Percentiles rank a stretch among this genome's conserved stretches.
Conservation (phyloP, 75 land plant species). For the Sequoia sempervirens region DNA sequence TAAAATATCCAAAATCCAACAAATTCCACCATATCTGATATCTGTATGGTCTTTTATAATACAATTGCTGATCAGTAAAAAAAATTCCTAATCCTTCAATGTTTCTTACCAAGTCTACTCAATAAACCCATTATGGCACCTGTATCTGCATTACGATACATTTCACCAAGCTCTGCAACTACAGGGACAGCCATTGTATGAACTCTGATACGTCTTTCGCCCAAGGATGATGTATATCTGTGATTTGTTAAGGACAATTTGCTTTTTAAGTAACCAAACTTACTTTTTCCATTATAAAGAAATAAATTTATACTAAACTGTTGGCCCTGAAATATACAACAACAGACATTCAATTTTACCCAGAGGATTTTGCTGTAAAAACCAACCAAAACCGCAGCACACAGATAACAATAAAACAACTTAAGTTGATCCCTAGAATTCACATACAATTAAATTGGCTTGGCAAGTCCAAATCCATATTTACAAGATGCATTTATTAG, state of each 20-base stretch:
- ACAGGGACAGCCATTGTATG: constrained; percentile 94
- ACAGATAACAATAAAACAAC: neutral
- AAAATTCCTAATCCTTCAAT: neutral
- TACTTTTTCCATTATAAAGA: neutral
- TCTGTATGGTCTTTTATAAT: neutral
- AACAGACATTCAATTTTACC: neutral
- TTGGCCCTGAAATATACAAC: neutral
- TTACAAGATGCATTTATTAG: neutral
- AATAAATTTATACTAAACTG: neutral
- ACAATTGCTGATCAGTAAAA: neutral
- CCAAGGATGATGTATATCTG: constrained; percentile 91
- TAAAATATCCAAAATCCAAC: neutral
- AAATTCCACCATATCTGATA: neutral
- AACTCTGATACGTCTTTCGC: constrained; percentile 93
- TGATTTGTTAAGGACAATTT: constrained; percentile 1
- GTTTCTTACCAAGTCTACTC: constrained; percentile 69
- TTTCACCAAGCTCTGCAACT: constrained; percentile 72
- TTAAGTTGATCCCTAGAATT: neutral
- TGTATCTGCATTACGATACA: constrained; percentile 87
- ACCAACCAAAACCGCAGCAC: neutral
- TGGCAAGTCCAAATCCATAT: neutral
- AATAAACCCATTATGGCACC: constrained; percentile 77
- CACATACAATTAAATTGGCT: neutral
- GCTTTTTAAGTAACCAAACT: neutral
- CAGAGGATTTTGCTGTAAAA: neutral